Evolutionary conservation across 2,329 filamentous ascomycete genomes (phyloP).

Genomic region (Botrytis galanthina): DNA sequence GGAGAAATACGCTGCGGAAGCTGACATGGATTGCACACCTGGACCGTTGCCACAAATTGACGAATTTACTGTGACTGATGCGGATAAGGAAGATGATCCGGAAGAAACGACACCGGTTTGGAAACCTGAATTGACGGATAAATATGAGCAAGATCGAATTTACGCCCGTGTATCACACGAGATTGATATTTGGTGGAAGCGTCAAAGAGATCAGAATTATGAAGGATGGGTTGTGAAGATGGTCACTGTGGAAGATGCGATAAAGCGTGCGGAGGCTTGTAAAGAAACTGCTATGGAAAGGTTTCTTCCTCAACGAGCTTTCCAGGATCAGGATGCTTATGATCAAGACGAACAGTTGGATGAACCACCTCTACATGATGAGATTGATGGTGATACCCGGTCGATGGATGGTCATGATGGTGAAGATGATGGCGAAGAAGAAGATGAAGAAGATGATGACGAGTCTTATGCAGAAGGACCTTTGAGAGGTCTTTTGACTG

Average conservation of each 20-base stretch:
- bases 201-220: conserved; percentile 58
- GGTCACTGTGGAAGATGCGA: conserved; percentile 59
- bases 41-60: conserved; percentile 31
- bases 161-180: conserved; percentile 63
- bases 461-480: conserved; percentile 78
- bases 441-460: conserved; percentile 70
- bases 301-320: conserved; percentile 34
- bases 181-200: conserved; percentile 64
- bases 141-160: conserved; percentile 56
- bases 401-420: conserved; percentile 43
- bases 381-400: conserved; percentile 50
- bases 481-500: conserved; percentile 80
- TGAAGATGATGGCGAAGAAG: conserved; percentile 58
- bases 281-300: conserved; percentile 58
- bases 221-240: conserved; percentile 58
- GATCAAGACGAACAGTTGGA: conserved; percentile 52
- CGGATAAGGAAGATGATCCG: conserved; percentile 23
- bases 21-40: conserved; percentile 37
- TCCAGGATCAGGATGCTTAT: conserved; percentile 42
- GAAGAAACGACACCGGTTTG: conserved; percentile 36
- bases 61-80: conserved; percentile 6
- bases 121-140: conserved; percentile 49
- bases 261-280: conserved; percentile 56
- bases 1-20: conserved; percentile 49
- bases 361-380: conserved; percentile 43